Conservation (phyloP, 805 yeast species). For the Candida ipomoeae region DNA sequence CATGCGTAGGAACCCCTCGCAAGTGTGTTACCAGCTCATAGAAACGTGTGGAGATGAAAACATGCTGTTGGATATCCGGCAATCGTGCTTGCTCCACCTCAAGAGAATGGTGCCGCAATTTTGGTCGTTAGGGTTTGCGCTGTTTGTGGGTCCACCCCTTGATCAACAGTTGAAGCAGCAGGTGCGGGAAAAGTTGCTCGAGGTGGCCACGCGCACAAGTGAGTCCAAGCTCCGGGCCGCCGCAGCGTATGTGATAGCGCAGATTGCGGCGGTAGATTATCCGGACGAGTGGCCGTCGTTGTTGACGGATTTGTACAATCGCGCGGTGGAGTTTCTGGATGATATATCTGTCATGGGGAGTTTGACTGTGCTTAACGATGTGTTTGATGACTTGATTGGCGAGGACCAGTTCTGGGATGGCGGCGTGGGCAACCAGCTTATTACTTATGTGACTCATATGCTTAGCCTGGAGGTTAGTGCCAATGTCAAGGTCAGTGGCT, state of each 20-base stretch:
- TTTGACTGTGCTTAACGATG: slow-evolving; percentile 60
- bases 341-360: slow-evolving; percentile 47
- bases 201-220: slow-evolving; percentile 38
- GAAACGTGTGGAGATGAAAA: background rate
- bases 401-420: slow-evolving; percentile 83
- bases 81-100: slow-evolving; percentile 61
- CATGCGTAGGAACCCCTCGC: slow-evolving; percentile 48
- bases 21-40: slow-evolving; percentile 40
- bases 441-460: slow-evolving; percentile 46
- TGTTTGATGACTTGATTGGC: slow-evolving; percentile 80
- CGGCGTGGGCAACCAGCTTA: slow-evolving; percentile 56
- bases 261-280: slow-evolving; percentile 81
- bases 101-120: slow-evolving; percentile 63
- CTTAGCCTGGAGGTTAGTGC: slow-evolving; percentile 25
- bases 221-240: slow-evolving; percentile 61
- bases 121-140: slow-evolving; percentile 83
- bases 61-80: slow-evolving; percentile 41
- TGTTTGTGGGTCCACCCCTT: slow-evolving; percentile 66
- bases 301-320: slow-evolving; percentile 43
- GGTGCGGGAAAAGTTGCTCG: slow-evolving; percentile 50
- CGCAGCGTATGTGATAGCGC: slow-evolving; percentile 72
- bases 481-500: slow-evolving; percentile 44
- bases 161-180: slow-evolving; percentile 46
- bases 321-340: slow-evolving; percentile 29
- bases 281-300: slow-evolving; percentile 96